Evolutionary conservation across 1,284 basidiomycete species (phyloP), one percentile per base, ranked within the genome.

Genomic region (Ustilago vetiveriae): DNA sequence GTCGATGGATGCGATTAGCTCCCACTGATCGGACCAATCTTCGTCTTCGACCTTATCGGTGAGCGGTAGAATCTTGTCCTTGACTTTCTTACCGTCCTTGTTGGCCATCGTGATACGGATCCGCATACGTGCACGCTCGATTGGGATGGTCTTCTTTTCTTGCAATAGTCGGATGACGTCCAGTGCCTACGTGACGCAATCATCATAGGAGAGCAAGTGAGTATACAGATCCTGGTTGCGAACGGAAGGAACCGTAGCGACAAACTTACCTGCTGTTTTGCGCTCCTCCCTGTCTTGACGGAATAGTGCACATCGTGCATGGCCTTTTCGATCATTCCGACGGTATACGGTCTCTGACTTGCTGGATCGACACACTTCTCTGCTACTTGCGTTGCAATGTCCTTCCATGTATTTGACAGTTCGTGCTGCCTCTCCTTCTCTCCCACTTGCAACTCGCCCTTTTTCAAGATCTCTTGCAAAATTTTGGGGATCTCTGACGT

Each of bases 291-390:
- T 24, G 87, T 87, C 78, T 92, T 91, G 33, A 96, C 90, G 71
- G 91, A 94, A 83, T 91, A 96, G 11, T 94, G 94, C 6, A 92
- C 89, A 81, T 98, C 94, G 22, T 88, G 85, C 92, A 99, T 95
- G 0, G 94, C 94, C 84, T 98, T 98, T 80, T 99, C 96, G 65
- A 99, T 92, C 86, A 98, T 93, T 19, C 92, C 90, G 40, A 95
- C 92, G 2, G 94, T 90, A 82, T 97, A 94, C 5, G 94, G 93
- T 22, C 89, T 85, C 78, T 93, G 89, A 3, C 92, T 95, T 3
- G 85, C 83, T 1, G 95, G 96, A 78, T 98, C 94, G 30, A 98
- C 93, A 58, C 92, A 96, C 85, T 94, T 94, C 83, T 94, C 92
- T 1, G 93, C 89, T 4, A 98, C 92, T 38, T 93, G 87, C 0